A percentile compares a stretch with the other conserved stretches of the same genome.
Evolutionary conservation across 768 basidiomycete genomes (phyloP).

Genomic region (Tephrocybe sp.): DNA sequence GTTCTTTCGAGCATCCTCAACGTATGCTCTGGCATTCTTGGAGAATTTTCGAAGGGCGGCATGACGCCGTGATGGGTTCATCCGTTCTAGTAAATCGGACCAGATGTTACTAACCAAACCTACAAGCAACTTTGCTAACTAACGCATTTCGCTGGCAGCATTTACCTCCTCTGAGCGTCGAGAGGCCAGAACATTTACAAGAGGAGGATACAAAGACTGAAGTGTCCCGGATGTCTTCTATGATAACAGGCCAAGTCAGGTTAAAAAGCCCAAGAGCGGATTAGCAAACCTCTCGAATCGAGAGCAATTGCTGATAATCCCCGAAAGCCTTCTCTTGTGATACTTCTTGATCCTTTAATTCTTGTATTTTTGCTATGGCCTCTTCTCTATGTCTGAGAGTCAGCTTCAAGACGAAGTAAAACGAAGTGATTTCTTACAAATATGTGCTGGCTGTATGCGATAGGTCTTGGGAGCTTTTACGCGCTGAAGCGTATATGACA

Average conservation of each 20-base stretch:
- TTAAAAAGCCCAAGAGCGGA: not conserved
- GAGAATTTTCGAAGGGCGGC: slow-evolving; percentile 28
- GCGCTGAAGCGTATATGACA: slow-evolving; percentile 31
- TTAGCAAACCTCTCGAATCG: slow-evolving; percentile 25
- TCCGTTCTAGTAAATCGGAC: slow-evolving; percentile 32
- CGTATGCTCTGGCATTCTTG: slow-evolving; percentile 31
- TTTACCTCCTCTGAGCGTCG: slow-evolving; percentile 33
- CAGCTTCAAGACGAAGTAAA: too few species aligned
- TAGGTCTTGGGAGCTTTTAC: slow-evolving; percentile 29
- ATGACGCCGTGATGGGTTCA: slow-evolving; percentile 25
- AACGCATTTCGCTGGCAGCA: slow-evolving; percentile 37
- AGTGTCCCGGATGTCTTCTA: slow-evolving; percentile 24
- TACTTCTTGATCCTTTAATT: slow-evolving; percentile 27
- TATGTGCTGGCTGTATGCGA: slow-evolving; percentile 26
- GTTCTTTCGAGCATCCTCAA: slow-evolving; percentile 34
- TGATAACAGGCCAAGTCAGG: not conserved
- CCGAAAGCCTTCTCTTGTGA: slow-evolving; percentile 24
- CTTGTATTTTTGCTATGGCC: slow-evolving; percentile 24
- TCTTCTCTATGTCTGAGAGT: slow-evolving; percentile 34
- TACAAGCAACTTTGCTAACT: too few species aligned
- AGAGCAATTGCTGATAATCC: slow-evolving; percentile 24
- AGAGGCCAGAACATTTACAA: slow-evolving; percentile 32
- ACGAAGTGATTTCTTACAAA: slow-evolving; percentile 25
- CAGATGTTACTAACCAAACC: too few species aligned
- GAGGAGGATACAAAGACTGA: slow-evolving; percentile 24